Conservation (phyloP, 1,284 basidiomycete species). For the Cystobasidium pallidum region DNA sequence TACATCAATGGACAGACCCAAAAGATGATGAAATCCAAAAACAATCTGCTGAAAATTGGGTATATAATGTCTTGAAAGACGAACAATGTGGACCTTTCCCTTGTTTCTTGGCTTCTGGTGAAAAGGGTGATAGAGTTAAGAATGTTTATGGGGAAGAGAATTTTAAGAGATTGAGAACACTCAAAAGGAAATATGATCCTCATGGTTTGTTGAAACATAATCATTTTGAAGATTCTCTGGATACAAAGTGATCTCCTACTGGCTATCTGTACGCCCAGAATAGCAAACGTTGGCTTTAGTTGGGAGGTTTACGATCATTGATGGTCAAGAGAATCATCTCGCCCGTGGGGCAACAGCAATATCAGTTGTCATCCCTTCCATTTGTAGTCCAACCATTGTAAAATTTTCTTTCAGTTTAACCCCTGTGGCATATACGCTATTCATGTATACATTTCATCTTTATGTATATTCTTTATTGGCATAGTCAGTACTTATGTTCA, state of each 20-base stretch:
- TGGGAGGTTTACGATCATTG: background rate
- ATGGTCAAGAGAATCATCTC: too few relatives aligned
- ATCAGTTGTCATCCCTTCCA: background rate
- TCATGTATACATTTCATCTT: too few relatives aligned
- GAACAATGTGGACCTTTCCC: constrained; percentile 77
- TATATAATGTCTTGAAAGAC: constrained; percentile 57
- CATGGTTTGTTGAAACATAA: constrained; percentile 65
- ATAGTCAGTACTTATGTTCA: too few relatives aligned
- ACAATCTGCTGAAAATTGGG: constrained; percentile 67
- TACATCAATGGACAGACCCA: constrained; percentile 88
- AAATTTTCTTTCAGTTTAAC: too few relatives aligned
- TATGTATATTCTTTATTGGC: too few relatives aligned
- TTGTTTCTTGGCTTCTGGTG: constrained; percentile 72
- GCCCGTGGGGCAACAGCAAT: too few relatives aligned
- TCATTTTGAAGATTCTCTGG: constrained; percentile 35
- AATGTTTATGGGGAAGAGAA: constrained; percentile 72
- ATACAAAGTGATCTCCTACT: background rate
- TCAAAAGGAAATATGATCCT: constrained; percentile 77
- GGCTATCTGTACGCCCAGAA: too few relatives aligned
- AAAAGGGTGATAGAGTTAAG: constrained; percentile 55
- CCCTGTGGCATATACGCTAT: too few relatives aligned
- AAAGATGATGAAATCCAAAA: constrained; percentile 74
- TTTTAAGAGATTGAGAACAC: constrained; percentile 68
- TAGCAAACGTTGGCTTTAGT: too few relatives aligned
- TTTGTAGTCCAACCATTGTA: background rate